Base-by-base conservation (phyloP, 768 basidiomycete genomes). In the Psilocybe cyanescens region DNA sequence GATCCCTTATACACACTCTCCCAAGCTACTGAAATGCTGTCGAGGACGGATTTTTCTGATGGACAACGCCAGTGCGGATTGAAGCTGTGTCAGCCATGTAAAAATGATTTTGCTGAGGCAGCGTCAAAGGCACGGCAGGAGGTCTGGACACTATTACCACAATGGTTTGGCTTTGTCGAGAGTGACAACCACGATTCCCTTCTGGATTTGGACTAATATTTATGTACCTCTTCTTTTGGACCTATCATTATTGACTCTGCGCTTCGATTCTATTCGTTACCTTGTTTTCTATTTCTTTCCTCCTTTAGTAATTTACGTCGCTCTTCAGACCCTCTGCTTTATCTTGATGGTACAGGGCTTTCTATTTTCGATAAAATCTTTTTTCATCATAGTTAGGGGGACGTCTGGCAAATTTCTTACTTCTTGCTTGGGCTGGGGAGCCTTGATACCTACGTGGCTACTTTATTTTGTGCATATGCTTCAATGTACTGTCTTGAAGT, bases 11-110 rank as follows among this genome's bases (percentile, higher is more conserved):
- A 81, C 68, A 89, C 89, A 58, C 81, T 92, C 47, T 67, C 77
- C 3, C 90, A 91, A 72, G 86, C 86, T 14, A 77, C 80, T 57
- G 89, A 89, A 67, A 91, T 92, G 91, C 77, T 92, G 48, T 79
- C 81, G 19, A 78, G 90, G 52, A 87, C 81, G 54, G 90, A 91
- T 70, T 90, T 89, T 70, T 84, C 85, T 50, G 85, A 89, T 70
- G 89, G 88, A 3, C 78, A 81, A 58, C 84, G 84, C 51, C 69
- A 89, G 64, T 68, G 77, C 74, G 77, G 82, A 7, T 58, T 77
- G 63, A 70, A 68, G 55, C 65, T 77, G 3, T 77, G 75, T 60
- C 57, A 68, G 33, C 58, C 71, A 4, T 77, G 76, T 37, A 76
- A 75, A 58, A 54, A 55, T 70, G 74, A 85, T 81, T 77, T 91